Evolutionary conservation across 2,329 filamentous ascomycete species (phyloP), one percentile per base, ranked within the genome.

Genomic region (Sordariomycetes sp.): DNA sequence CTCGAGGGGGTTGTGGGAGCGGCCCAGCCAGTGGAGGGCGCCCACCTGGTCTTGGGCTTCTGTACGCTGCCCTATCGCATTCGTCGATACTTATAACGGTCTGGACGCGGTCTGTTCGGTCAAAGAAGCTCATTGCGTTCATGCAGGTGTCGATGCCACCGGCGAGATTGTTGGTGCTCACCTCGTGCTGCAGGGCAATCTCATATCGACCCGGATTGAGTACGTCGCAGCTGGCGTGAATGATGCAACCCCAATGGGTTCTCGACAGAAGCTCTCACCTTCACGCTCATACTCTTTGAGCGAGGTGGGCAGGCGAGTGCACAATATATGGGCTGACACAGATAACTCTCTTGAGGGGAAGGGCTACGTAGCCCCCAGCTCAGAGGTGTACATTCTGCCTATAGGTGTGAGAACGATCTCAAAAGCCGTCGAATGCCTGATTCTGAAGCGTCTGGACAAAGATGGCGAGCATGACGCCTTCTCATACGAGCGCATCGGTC

Each of bases 31-130:
- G 17, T 32, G 20, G 17, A 32, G 17, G 17, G 31, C 18, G 11
- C 31, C 31, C n/a, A 24, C 31, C 6, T 33, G 31, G 31, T 33
- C 21, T 8, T 33, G 31, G 31, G 31, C 31, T 12, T 33, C 31
- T 8, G 31, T 33, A 8, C 14, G 15, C 8, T 21, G 15, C 11
- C 19, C 31, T 14, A 12, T 33, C n/a, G 7, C 8, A n/a, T 33
- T 20, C 20, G 17, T 19, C 12, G 15, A 32, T 21, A 32, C 20
- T n/a, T 32, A 9, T 9, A 19, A 12, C 10, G 30, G 20, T 19
- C 17, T 20, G 17, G 30, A 32, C 15, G 14, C 15, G 11, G 17
- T 10, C 14, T 30, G 28, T 17, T 14, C 11, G 17, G 14, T 30
- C 14, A 7, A 17, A 11, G 28, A 30, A 16, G 28, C 28, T 17